phyloP scores from a whole-genome alignment of 2,329 filamentous ascomycete species.

The Tolypocladium capitatum region DNA sequence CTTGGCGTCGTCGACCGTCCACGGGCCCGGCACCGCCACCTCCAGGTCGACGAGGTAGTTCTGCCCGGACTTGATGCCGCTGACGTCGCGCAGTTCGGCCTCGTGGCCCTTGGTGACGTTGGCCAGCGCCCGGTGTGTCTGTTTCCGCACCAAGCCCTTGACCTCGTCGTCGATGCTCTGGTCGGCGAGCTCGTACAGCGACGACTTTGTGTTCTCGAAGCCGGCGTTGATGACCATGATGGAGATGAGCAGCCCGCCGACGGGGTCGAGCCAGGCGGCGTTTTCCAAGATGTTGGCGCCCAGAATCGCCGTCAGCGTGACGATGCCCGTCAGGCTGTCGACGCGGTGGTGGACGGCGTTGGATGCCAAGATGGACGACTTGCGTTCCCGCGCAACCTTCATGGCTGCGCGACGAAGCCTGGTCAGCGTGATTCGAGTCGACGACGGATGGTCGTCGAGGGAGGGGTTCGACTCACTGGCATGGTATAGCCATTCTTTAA shows the following conservation, averaged over 20 bases:
- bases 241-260: constrained; percentile 85
- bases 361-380: constrained; percentile 88
- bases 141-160: constrained; percentile 55
- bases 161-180: constrained; percentile 77
- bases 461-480: constrained; percentile 59
- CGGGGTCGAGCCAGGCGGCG: constrained; percentile 85
- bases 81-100: constrained; percentile 63
- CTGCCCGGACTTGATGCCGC: constrained; percentile 89
- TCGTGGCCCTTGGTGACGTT: constrained; percentile 39
- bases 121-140: constrained; percentile 46
- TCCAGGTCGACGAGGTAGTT: constrained; percentile 92
- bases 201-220: constrained; percentile 67
- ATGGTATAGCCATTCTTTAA: constrained; percentile 96
- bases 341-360: constrained; percentile 95
- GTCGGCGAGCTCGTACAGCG: constrained; percentile 84
- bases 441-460: no score
- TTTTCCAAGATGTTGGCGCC: constrained; percentile 77
- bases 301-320: constrained; percentile 77
- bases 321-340: constrained; percentile 88
- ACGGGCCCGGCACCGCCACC: constrained; percentile 61
- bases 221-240: constrained; percentile 87
- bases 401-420: constrained; percentile 46
- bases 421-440: neutral
- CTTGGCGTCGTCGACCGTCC: constrained; percentile 59
- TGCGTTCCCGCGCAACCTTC: constrained; percentile 88